Conservation (phyloP, 805 yeast species). For the Yamadazyma phyllophila region DNA sequence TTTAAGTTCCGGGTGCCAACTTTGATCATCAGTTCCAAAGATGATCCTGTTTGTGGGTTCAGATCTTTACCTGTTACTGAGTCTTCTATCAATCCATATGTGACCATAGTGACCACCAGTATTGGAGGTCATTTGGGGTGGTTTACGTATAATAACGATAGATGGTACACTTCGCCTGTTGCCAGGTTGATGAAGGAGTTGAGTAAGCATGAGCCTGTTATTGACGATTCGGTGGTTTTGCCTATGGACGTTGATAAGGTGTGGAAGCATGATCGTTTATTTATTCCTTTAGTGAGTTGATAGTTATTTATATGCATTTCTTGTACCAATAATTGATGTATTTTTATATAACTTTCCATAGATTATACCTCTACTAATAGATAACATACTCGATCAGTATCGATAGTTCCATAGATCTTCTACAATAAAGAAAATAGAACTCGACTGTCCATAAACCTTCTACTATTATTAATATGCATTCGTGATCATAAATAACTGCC, state of each 20-base stretch:
- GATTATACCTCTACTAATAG: neutral
- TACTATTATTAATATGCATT: too few species aligned
- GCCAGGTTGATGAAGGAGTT: constrained; percentile 33
- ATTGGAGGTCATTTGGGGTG: constrained; percentile 72
- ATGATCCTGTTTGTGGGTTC: constrained; percentile 65
- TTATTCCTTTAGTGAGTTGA: too few species aligned
- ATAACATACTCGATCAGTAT: neutral
- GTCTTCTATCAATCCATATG: constrained; percentile 53
- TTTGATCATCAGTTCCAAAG: constrained; percentile 56
- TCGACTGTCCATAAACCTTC: too few species aligned
- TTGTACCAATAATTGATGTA: too few species aligned
- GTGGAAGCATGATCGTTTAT: constrained; percentile 36
- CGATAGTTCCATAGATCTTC: too few species aligned
- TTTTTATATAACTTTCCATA: too few species aligned
- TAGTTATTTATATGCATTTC: too few species aligned
- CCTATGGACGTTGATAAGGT: constrained; percentile 28
- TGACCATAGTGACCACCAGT: constrained; percentile 55
- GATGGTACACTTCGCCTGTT: constrained; percentile 42
- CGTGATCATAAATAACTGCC: too few species aligned
- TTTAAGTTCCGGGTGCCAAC: constrained; percentile 59
- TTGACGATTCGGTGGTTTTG: constrained; percentile 17
- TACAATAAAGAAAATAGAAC: too few species aligned
- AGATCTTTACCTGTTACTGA: constrained; percentile 52
- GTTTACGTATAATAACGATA: constrained; percentile 29
- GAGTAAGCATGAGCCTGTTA: constrained; percentile 23